Percentiles rank a stretch among this genome's conserved stretches.
These are phyloP conservation scores for Paraurostyla sp. DNA, from an alignment of 73 alveolate genomes.

Conservation along the genomic window DNA sequence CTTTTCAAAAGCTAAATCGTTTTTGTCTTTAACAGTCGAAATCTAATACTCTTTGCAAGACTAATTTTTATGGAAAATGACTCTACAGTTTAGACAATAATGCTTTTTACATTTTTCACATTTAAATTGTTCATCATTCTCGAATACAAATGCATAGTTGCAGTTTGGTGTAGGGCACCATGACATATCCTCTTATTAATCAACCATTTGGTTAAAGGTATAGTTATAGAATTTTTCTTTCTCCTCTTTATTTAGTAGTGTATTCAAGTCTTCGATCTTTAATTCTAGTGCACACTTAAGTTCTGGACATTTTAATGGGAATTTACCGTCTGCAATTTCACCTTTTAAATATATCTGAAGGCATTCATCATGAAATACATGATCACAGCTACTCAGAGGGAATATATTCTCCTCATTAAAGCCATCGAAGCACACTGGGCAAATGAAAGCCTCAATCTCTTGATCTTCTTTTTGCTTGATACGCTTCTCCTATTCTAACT, in stretches of 20 bases:
- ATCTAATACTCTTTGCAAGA: slow-evolving; percentile 74
- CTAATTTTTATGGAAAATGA: slow-evolving; percentile 68
- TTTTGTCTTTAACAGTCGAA: neutral
- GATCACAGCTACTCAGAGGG: slow-evolving; percentile 72
- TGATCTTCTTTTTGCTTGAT: neutral
- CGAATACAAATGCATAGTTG: slow-evolving; percentile 70
- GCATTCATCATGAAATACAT: slow-evolving; percentile 77
- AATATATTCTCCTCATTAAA: slow-evolving; percentile 62
- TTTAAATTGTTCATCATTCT: slow-evolving; percentile 63
- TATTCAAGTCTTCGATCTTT: slow-evolving; percentile 45
- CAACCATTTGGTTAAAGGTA: slow-evolving; percentile 56
- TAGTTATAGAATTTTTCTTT: slow-evolving; percentile 52
- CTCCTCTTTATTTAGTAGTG: slow-evolving; percentile 63
- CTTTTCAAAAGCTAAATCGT: slow-evolving; percentile 63
- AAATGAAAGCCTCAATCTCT: slow-evolving; percentile 7
- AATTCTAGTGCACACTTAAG: slow-evolving; percentile 68
- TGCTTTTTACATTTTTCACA: slow-evolving; percentile 79
- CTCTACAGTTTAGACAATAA: slow-evolving; percentile 83
- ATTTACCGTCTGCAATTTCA: slow-evolving; percentile 63
- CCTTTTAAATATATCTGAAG: slow-evolving; percentile 63
- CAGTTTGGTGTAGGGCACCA: slow-evolving; percentile 93
- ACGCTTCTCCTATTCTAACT: neutral
- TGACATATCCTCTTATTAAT: slow-evolving; percentile 73
- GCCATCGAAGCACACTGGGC: slow-evolving; percentile 74
- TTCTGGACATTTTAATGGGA: slow-evolving; percentile 75